Evolutionary conservation across 2,329 filamentous ascomycete species (phyloP), one percentile per base, ranked within the genome.

Genomic region (Claviceps lovelessii): DNA sequence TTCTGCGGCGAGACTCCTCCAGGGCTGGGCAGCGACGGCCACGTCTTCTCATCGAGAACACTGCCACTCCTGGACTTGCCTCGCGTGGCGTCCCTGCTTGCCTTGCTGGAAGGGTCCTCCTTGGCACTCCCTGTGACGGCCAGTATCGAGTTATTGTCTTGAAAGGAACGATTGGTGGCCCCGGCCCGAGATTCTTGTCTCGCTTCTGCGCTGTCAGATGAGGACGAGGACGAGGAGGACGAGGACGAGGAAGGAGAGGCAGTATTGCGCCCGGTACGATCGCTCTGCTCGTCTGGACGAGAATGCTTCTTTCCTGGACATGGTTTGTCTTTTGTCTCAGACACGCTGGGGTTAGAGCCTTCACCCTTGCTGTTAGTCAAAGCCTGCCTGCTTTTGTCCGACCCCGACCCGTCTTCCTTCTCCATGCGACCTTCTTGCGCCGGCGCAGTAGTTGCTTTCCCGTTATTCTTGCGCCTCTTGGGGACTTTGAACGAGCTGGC

Each of bases 21-120:
- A 11, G 49, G 45, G 28, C 41, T 23, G 23, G 54, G 50, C 8
- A 55, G 51, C 39, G 47, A 49, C 23, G 54, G 54, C 54, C 54
- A 55, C 23, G 45, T 29, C 31, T 46, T 52, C 33, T 55, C 49
- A n/a, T 53, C 53, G 47, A 54, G 53, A 23, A 37, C 3, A 37
- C 47, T 46, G 29, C 35, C 45, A 10, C 45, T 48, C 15, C 33
- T 48, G 23, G 44, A 31, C 44, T 53, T 53, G 51, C 44, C 29
- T 17, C 29, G 42, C 33, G n/a, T 28, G 11, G 13, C 8, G 31
- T 9, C 17, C 15, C 28, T 29, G 3, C 28, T n/a, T 35, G 5
- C n/a, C n/a, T 46, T 42, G n/a, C 29, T 35, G 7, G n/a, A 17
- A 8, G 28, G 11, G 29, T 33, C n/a, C 2, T 39, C 4, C 6